A percentile compares a stretch with the other conserved stretches of the same genome.
Conservation (phyloP, 345 rosid species). For the Eucalyptus pauciflora region DNA sequence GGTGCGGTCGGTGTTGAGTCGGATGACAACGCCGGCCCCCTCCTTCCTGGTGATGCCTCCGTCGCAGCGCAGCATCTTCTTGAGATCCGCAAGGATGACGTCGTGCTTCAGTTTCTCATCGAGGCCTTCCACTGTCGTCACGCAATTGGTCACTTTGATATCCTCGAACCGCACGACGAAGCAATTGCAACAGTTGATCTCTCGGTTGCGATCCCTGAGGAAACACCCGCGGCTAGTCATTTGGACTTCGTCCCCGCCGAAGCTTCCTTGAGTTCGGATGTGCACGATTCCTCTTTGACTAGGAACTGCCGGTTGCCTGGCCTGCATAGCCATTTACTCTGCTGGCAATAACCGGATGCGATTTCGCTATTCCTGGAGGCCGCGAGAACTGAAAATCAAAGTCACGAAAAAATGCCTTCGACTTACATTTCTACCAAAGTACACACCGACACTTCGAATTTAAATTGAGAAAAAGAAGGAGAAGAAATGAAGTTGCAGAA, state of each 20-base stretch:
- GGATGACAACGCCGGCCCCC: constrained; percentile 59
- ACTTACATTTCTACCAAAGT: background rate
- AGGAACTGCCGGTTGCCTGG: background rate
- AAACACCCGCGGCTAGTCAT: background rate
- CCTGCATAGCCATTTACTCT: background rate
- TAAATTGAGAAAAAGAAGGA: background rate
- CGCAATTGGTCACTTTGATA: constrained; percentile 43
- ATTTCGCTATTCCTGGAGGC: background rate
- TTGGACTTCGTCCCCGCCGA: background rate
- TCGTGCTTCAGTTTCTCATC: constrained; percentile 48
- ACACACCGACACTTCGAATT: background rate
- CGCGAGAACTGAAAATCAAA: background rate
- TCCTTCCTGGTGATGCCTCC: constrained; percentile 62
- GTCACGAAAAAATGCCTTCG: background rate
- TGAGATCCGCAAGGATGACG: constrained; percentile 60
- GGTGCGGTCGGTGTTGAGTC: constrained; percentile 59
- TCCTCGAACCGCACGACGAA: constrained; percentile 5
- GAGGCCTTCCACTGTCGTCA: constrained; percentile 62
- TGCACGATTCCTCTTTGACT: background rate
- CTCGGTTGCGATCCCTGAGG: background rate
- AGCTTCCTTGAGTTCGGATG: background rate
- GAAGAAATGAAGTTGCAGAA: background rate
- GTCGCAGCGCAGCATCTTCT: constrained; percentile 69
- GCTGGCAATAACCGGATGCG: background rate
- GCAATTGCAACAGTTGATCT: background rate